Evolutionary conservation across 1,284 basidiomycete species (phyloP).

Genomic region (Ustilago bromivora): DNA sequence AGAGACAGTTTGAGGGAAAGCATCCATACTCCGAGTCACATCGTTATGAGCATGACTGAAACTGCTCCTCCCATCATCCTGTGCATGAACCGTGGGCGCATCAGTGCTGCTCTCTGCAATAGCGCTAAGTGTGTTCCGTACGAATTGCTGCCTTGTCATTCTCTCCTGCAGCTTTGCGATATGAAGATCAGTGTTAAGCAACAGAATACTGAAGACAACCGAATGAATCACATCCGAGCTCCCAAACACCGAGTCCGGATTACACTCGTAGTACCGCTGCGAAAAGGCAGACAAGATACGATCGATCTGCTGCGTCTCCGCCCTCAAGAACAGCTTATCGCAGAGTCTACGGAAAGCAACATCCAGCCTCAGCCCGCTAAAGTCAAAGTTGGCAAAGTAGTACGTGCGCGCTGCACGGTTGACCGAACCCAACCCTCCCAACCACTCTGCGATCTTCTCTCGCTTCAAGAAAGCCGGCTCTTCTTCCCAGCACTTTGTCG

Average conservation of each 20-base stretch:
- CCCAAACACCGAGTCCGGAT: constrained; percentile 82
- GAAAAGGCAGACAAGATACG: constrained; percentile 93
- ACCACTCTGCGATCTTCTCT: constrained; percentile 95
- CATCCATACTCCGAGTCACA: constrained; percentile 16
- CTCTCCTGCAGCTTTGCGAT: constrained; percentile 87
- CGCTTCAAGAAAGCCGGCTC: constrained; percentile 84
- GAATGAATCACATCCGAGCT: constrained; percentile 89
- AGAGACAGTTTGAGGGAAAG: not conserved
- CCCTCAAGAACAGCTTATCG: constrained; percentile 90
- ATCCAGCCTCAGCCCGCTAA: constrained; percentile 83
- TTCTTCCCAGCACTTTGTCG: constrained; percentile 85
- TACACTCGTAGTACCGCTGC: constrained; percentile 88
- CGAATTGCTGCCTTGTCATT: constrained; percentile 94
- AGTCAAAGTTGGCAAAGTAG: constrained; percentile 92
- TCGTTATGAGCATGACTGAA: constrained; percentile 25
- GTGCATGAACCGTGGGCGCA: not conserved
- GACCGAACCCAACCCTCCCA: constrained; percentile 83
- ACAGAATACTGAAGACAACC: constrained; percentile 88
- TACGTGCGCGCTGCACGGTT: constrained; percentile 81
- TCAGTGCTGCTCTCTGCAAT: constrained; percentile 71
- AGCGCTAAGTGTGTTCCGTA: constrained; percentile 87
- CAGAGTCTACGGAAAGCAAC: constrained; percentile 90
- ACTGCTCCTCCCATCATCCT: constrained; percentile 52
- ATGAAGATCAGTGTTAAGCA: constrained; percentile 97
- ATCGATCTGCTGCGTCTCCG: constrained; percentile 97